These are phyloP conservation scores for Ascochyta viciae-villosae DNA, from an alignment of 2,329 filamentous ascomycete species.

Conservation along the genomic window DNA sequence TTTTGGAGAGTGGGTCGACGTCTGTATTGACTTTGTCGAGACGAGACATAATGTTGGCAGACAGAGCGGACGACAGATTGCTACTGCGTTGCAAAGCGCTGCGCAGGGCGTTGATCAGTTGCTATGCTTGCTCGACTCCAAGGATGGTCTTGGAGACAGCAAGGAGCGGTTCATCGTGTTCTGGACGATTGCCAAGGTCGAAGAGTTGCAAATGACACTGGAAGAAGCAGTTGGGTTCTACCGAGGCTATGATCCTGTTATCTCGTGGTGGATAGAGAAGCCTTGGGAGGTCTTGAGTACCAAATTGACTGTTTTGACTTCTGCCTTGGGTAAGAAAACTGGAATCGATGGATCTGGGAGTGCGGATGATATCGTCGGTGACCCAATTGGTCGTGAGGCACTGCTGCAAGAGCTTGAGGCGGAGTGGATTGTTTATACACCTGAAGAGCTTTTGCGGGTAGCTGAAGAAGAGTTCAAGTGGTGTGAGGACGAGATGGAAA, in stretches of 20 bases:
- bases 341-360: slow-evolving; percentile 55
- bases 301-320: slow-evolving; percentile 47
- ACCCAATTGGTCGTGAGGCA: slow-evolving; percentile 62
- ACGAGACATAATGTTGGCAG: slow-evolving; percentile 7
- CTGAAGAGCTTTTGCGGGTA: slow-evolving; percentile 62
- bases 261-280: slow-evolving; percentile 63
- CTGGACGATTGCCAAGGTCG: slow-evolving; percentile 55
- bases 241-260: slow-evolving; percentile 62
- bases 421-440: slow-evolving; percentile 66
- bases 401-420: slow-evolving; percentile 61
- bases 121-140: neutral
- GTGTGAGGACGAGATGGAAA: slow-evolving; percentile 64
- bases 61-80: slow-evolving; percentile 5
- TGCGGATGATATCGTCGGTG: slow-evolving; percentile 62
- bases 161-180: slow-evolving; percentile 47
- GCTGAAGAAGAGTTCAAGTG: slow-evolving; percentile 61
- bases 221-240: slow-evolving; percentile 61
- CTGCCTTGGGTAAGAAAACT: slow-evolving; percentile 52
- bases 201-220: slow-evolving; percentile 52
- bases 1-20: slow-evolving; percentile 2
- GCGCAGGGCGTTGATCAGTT: neutral
- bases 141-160: neutral
- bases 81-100: slow-evolving; percentile 4
- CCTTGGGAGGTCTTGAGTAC: slow-evolving; percentile 54
- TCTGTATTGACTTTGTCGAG: slow-evolving; percentile 1